Evolutionary conservation across 2,329 filamentous ascomycete genomes (phyloP).

Genomic region (Ophiosphaerella herpotricha): DNA sequence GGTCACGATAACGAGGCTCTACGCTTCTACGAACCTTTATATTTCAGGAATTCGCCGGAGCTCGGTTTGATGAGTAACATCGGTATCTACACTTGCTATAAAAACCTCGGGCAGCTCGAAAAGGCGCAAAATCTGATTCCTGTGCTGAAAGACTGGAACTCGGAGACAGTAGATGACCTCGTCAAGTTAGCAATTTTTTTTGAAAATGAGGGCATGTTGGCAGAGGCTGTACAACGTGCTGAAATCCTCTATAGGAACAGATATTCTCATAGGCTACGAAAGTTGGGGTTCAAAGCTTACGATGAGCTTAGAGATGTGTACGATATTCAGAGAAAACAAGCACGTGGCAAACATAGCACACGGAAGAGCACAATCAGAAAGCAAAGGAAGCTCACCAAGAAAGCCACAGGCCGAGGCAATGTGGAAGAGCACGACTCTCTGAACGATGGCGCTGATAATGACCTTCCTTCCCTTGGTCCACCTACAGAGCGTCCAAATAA

Average conservation of each 20-base stretch:
- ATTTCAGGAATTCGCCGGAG: slow-evolving; percentile 25
- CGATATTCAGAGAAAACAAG: slow-evolving; percentile 28
- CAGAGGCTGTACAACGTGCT: slow-evolving; percentile 48
- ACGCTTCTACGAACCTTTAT: slow-evolving; percentile 61
- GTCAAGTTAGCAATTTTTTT: slow-evolving; percentile 84
- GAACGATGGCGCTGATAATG: slow-evolving; percentile 14
- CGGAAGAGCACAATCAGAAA: slow-evolving; percentile 34
- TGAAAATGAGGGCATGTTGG: slow-evolving; percentile 67
- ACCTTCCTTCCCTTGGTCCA: slow-evolving; percentile 22
- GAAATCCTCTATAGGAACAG: slow-evolving; percentile 76
- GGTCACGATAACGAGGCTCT: slow-evolving; percentile 60
- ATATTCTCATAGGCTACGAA: slow-evolving; percentile 50
- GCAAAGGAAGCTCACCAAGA: slow-evolving; percentile 31
- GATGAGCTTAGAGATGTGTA: slow-evolving; percentile 34
- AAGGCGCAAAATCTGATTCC: slow-evolving; percentile 80
- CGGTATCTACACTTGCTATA: slow-evolving; percentile 64
- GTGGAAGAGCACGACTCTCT: slow-evolving; percentile 24
- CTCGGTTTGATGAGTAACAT: slow-evolving; percentile 38
- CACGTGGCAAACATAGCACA: slow-evolving; percentile 32
- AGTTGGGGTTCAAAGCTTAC: slow-evolving; percentile 42
- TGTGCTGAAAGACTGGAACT: slow-evolving; percentile 72
- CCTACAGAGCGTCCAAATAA: slow-evolving; percentile 29
- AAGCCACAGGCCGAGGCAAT: slow-evolving; percentile 23
- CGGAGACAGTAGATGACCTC: slow-evolving; percentile 74
- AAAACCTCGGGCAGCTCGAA: slow-evolving; percentile 64